Evolutionary conservation across 495 filamentous ascomycete species (phyloP), one percentile per base, ranked within the genome.

Genomic region (Penicillium alfredii): DNA sequence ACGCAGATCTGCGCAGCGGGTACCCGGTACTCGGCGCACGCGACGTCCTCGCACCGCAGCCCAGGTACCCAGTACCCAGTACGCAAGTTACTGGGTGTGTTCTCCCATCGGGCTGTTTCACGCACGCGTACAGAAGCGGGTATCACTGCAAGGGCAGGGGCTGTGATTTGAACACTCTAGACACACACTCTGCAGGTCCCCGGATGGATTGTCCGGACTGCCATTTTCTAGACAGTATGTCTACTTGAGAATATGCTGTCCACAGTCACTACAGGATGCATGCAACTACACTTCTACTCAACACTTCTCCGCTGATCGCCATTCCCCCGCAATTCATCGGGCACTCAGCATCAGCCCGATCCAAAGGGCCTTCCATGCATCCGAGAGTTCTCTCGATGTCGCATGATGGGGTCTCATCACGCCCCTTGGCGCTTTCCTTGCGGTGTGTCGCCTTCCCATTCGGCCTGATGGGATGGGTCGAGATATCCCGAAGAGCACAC

Each of bases 391-490:
- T n/a, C n/a, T n/a, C n/a, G n/a, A n/a, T n/a, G n/a, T n/a, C 53
- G 37, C 53, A 36, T 53, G 53, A 56, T 51, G 30, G 12, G n/a
- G n/a, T n/a, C n/a, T n/a, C 25, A 54, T 54, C 49, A 51, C 38
- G 38, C 38, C 33, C 22, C 35, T 38, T 35, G 35, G 38, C 30
- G 20, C 42, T 25, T 47, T 38, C 34, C 40, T 20, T 21, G 16
- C 15, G 15, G 26, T 12, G 10, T 23, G 11, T n/a, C n/a, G n/a
- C n/a, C n/a, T n/a, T n/a, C n/a, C n/a, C n/a, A n/a, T n/a, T n/a
- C n/a, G n/a, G n/a, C n/a, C n/a, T n/a, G n/a, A n/a, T n/a, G n/a
- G n/a, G n/a, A n/a, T n/a, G n/a, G n/a, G n/a, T n/a, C n/a, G n/a
- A n/a, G n/a, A n/a, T n/a, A n/a, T n/a, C n/a, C n/a, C n/a, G n/a